Evolutionary conservation across 2,329 filamentous ascomycete genomes (phyloP).

Genomic region (Rutstroemia sp.): DNA sequence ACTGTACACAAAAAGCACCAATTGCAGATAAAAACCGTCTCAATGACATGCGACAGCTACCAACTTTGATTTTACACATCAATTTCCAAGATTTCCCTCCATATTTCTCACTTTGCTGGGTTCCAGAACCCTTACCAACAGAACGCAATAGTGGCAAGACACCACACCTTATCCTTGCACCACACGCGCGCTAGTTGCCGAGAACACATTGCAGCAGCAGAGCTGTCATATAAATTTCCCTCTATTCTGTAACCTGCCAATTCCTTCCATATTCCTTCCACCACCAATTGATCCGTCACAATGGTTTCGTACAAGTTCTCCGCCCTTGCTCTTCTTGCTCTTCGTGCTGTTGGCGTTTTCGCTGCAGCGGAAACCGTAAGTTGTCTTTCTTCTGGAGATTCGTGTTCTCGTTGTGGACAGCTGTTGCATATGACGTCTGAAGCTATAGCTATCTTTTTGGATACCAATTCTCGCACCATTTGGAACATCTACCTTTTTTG

Average conservation of each 20-base stretch:
- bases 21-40: too few relatives aligned
- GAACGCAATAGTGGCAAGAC: background rate
- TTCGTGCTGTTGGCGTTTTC: constrained; percentile 58
- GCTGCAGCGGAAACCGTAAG: constrained; percentile 52
- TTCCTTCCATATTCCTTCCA: background rate
- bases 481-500: too few relatives aligned
- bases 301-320: constrained; percentile 73
- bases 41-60: too few relatives aligned
- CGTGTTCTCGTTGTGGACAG: constrained; percentile 3
- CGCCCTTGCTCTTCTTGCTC: constrained; percentile 62
- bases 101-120: too few relatives aligned
- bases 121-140: too few relatives aligned
- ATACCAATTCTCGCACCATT: too few relatives aligned
- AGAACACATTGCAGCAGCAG: constrained; percentile 9
- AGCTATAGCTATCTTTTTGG: constrained; percentile 5
- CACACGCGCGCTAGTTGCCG: background rate
- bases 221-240: constrained; percentile 3
- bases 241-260: background rate
- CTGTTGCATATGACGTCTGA: background rate
- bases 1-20: too few relatives aligned
- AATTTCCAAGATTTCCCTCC: too few relatives aligned
- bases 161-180: background rate
- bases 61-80: too few relatives aligned
- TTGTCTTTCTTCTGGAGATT: constrained; percentile 16
- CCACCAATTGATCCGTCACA: constrained; percentile 27